Conservation (phyloP, 805 yeast genomes). For the Monosporozyma servazzii region DNA sequence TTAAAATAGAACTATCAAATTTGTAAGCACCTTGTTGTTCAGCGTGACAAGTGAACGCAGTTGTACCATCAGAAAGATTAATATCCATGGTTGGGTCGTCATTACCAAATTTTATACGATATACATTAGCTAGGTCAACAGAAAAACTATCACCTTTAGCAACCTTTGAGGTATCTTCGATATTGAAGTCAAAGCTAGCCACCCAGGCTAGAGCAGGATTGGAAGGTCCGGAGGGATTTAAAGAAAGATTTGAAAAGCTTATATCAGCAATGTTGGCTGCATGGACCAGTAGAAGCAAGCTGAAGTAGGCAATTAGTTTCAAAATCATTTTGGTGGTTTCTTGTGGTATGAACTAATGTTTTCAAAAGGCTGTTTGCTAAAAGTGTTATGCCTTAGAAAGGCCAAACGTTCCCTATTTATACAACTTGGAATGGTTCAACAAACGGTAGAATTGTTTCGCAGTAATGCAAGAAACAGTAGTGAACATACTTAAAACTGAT, state of each 20-base stretch:
- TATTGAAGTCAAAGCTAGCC: conserved; percentile 23
- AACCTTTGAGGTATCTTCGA: conserved; percentile 14
- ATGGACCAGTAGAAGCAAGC: not conserved
- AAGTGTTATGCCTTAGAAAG: not conserved
- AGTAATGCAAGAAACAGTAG: not conserved
- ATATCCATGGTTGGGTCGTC: conserved; percentile 15
- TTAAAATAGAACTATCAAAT: conserved; percentile 22
- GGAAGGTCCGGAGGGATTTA: conserved; percentile 7
- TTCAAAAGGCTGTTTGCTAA: not conserved
- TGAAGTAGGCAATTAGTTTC: not conserved
- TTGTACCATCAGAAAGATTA: conserved; percentile 18
- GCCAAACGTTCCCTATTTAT: not conserved
- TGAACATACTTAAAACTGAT: not conserved
- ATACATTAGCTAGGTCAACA: conserved; percentile 26
- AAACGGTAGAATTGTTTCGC: not conserved
- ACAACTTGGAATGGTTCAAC: not conserved
- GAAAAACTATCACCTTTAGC: conserved; percentile 23
- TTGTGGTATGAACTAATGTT: not conserved
- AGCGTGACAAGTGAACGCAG: conserved; percentile 27
- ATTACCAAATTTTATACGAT: conserved; percentile 28
- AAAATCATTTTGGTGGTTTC: not conserved
- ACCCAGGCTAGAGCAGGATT: conserved; percentile 30
- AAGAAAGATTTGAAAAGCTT: conserved; percentile 9
- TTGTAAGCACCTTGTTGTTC: conserved; percentile 31
- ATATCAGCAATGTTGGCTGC: conserved; percentile 11